Percentiles rank a stretch among this genome's conserved stretches.
phyloP scores from a whole-genome alignment of 225 moss, liverwort and hornwort species.

The Asterella californica region DNA sequence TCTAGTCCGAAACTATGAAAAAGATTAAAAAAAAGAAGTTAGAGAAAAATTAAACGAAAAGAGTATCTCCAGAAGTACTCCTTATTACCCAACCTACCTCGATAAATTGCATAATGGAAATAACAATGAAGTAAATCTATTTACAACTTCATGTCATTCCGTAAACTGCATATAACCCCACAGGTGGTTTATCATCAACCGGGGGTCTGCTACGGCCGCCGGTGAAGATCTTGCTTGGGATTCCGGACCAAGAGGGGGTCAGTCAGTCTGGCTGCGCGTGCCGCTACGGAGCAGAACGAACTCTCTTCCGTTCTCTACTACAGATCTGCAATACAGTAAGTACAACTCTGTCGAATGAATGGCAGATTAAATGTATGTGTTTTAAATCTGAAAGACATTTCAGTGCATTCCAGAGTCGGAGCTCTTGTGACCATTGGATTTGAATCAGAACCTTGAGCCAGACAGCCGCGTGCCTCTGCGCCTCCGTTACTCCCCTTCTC shows the following conservation, averaged over 20 bases:
- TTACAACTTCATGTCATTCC: too few species aligned
- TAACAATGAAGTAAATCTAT: too few species aligned
- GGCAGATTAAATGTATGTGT: too few species aligned
- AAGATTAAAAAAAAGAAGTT: too few species aligned
- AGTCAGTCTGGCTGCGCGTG: not conserved
- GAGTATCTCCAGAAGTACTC: too few species aligned
- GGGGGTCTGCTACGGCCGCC: not conserved
- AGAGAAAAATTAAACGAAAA: too few species aligned
- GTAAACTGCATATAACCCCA: too few species aligned
- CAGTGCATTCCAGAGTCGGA: not conserved
- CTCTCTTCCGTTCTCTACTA: not conserved
- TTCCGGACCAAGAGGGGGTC: not conserved
- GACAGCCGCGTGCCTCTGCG: not conserved
- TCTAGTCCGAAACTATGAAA: too few species aligned
- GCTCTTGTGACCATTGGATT: not conserved
- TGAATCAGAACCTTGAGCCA: not conserved
- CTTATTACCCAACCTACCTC: too few species aligned
- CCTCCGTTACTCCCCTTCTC: not conserved
- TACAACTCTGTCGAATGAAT: not conserved
- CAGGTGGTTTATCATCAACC: not conserved
- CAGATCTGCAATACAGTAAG: not conserved
- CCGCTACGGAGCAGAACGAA: not conserved
- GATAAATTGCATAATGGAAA: too few species aligned
- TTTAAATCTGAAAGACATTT: not conserved
- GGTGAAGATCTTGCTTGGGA: not conserved